Conservation (phyloP, 2,329 filamentous ascomycete species). For the Ophiostoma himal-ulmi region DNA sequence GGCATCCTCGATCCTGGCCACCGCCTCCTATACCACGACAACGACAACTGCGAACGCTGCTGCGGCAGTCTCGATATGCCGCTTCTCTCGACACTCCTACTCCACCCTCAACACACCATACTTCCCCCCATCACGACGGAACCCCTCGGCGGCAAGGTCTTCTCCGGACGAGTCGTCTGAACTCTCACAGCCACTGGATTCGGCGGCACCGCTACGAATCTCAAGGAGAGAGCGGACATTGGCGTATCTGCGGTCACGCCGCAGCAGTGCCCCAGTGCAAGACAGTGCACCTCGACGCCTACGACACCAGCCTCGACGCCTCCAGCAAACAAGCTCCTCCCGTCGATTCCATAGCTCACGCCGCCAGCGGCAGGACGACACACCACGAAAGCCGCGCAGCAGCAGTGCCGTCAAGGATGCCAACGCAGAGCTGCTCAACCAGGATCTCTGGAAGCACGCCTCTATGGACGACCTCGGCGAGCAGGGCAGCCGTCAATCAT, state of each 20-base stretch:
- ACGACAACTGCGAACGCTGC: too few species aligned
- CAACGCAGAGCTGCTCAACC: not conserved
- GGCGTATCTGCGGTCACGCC: slow-evolving; percentile 8
- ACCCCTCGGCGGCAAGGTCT: not conserved
- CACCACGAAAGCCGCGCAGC: not conserved
- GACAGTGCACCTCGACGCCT: not conserved
- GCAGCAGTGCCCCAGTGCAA: not conserved
- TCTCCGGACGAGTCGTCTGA: not conserved
- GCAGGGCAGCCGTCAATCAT: not conserved
- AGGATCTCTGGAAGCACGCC: not conserved
- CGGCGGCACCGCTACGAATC: not conserved
- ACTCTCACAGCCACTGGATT: not conserved
- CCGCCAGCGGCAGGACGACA: not conserved
- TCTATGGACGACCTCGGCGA: not conserved
- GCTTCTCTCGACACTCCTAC: not conserved
- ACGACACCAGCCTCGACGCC: not conserved
- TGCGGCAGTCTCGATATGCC: too few species aligned
- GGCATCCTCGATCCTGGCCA: not conserved
- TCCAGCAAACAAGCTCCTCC: not conserved
- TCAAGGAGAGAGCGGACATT: not conserved
- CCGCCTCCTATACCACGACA: not conserved
- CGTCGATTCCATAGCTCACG: not conserved
- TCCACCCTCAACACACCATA: not conserved
- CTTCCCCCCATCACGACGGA: not conserved
- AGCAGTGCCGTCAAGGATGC: not conserved